phyloP scores from a whole-genome alignment of 805 yeast genomes.

The Hanseniaspora hatyaiensis region DNA sequence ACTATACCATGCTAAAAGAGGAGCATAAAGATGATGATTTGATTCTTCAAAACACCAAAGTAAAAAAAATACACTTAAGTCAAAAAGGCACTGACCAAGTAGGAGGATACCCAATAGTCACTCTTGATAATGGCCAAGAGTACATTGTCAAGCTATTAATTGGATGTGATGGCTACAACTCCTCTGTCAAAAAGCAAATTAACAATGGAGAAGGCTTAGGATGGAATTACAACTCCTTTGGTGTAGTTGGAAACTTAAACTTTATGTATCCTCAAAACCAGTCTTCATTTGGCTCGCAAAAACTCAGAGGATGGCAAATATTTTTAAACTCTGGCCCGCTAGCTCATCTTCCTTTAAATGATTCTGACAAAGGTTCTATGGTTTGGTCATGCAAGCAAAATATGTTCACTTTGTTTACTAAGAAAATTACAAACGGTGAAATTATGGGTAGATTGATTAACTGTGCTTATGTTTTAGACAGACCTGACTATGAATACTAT shows the following conservation, averaged over 20 bases:
- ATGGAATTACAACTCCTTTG: conserved; percentile 80
- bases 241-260: conserved; percentile 82
- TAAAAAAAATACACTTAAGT: conserved; percentile 37
- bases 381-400: conserved; percentile 85
- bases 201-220: conserved; percentile 69
- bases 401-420: conserved; percentile 49
- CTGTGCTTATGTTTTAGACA: conserved; percentile 73
- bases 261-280: conserved; percentile 47
- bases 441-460: conserved; percentile 62
- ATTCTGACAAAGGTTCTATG: conserved; percentile 66
- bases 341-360: conserved; percentile 78
- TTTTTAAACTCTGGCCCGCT: conserved; percentile 86
- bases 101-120: conserved; percentile 59
- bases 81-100: conserved; percentile 17
- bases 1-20: no score
- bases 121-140: conserved; percentile 50
- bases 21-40: no score
- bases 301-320: conserved; percentile 79
- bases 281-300: conserved; percentile 34
- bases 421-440: conserved; percentile 38
- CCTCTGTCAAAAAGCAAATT: conserved; percentile 78
- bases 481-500: conserved; percentile 63
- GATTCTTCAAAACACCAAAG: conserved; percentile 44
- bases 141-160: conserved; percentile 64
- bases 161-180: conserved; percentile 93